These are phyloP conservation scores for Eucalyptus pumila DNA, from an alignment of 345 rosid genomes.

Conservation along the genomic window DNA sequence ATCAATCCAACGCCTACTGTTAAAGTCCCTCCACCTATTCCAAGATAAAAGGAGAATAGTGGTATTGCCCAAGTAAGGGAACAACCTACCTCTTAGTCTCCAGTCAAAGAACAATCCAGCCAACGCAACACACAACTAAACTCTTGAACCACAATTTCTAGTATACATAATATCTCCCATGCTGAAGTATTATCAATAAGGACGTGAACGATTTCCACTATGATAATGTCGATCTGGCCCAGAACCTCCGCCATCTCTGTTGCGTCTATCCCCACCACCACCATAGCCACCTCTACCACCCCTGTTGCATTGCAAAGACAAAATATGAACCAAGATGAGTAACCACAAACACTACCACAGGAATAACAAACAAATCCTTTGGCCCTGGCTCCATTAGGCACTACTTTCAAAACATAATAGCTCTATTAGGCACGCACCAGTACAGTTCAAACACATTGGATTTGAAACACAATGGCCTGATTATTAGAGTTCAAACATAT, in stretches of 20 bases:
- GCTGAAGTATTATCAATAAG: slow-evolving; percentile 47
- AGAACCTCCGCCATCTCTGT: slow-evolving; percentile 59
- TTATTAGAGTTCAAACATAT: background rate
- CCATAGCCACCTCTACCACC: slow-evolving; percentile 82
- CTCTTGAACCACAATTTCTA: slow-evolving; percentile 37
- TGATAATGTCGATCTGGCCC: slow-evolving; percentile 81
- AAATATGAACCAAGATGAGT: background rate
- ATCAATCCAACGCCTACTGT: slow-evolving; percentile 38
- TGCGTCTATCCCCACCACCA: slow-evolving; percentile 84
- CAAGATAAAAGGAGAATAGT: slow-evolving; percentile 14
- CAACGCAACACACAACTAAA: slow-evolving; percentile 29
- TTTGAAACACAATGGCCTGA: background rate
- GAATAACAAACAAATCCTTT: background rate
- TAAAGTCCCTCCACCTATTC: slow-evolving; percentile 10
- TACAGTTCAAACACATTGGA: background rate
- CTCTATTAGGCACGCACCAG: background rate
- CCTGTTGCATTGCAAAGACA: slow-evolving; percentile 20
- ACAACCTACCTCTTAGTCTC: slow-evolving; percentile 77
- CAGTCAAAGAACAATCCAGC: slow-evolving; percentile 48
- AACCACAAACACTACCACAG: background rate
- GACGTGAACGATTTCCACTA: slow-evolving; percentile 92
- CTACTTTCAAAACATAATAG: background rate
- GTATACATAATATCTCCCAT: slow-evolving; percentile 34
- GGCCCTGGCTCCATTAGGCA: background rate
- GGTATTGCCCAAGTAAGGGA: slow-evolving; percentile 39